phyloP scores from a whole-genome alignment of 306 rosid genomes.

The Glycyrrhiza uralensis region DNA sequence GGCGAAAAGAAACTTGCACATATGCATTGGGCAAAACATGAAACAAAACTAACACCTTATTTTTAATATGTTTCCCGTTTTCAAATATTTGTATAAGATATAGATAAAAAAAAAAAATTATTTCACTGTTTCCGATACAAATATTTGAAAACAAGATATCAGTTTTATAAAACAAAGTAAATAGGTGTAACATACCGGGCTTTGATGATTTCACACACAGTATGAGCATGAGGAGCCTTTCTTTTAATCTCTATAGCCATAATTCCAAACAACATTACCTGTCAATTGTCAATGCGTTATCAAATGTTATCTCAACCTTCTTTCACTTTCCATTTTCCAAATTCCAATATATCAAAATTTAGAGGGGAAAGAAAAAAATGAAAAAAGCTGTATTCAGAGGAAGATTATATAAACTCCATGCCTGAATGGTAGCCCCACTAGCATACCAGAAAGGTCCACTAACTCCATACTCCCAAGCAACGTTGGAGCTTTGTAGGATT shows the following conservation, averaged over 20 bases:
- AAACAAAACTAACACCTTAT: too few relatives aligned
- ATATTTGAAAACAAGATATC: too few relatives aligned
- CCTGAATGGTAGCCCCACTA: conserved; percentile 96
- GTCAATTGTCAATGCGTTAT: conserved; percentile 2
- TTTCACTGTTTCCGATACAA: too few relatives aligned
- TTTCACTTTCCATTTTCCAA: conserved; percentile 4
- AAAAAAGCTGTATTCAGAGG: neutral
- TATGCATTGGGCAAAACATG: neutral
- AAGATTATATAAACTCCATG: conserved; percentile 26
- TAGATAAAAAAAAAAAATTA: too few relatives aligned
- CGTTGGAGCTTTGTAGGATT: conserved; percentile 88
- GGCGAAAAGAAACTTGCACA: neutral
- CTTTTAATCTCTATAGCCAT: conserved; percentile 98
- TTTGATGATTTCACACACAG: conserved; percentile 89
- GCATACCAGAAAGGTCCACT: conserved; percentile 99
- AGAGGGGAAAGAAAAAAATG: neutral
- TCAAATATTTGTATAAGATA: too few relatives aligned
- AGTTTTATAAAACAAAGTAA: too few relatives aligned
- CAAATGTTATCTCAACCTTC: neutral
- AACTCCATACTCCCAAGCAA: conserved; percentile 94
- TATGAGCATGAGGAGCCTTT: conserved; percentile 93
- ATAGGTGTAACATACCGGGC: conserved; percentile 79
- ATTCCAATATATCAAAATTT: neutral
- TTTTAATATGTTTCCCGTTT: too few relatives aligned
- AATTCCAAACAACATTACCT: conserved; percentile 87